These are phyloP conservation scores for Russula ochroleuca DNA, from an alignment of 768 basidiomycete species.

Conservation along the genomic window DNA sequence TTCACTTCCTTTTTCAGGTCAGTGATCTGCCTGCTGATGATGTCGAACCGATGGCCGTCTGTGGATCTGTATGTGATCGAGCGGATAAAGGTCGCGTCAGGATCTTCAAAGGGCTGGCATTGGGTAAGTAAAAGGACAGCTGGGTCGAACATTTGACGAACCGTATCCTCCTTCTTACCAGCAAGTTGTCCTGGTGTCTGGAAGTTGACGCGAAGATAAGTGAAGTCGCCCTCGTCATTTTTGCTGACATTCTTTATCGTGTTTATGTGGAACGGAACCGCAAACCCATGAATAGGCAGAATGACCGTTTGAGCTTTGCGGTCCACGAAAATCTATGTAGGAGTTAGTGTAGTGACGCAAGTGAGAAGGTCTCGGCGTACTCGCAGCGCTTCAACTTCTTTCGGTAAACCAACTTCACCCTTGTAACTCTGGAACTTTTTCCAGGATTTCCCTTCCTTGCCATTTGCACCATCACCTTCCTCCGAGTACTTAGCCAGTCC, in stretches of 20 bases:
- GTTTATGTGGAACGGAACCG: conserved; percentile 97
- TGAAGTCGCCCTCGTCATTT: conserved; percentile 93
- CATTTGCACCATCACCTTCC: conserved; percentile 65
- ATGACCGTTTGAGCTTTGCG: conserved; percentile 86
- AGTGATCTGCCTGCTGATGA: conserved; percentile 85
- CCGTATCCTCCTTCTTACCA: conserved; percentile 98
- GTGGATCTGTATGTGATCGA: conserved; percentile 91
- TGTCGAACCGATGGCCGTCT: conserved; percentile 85
- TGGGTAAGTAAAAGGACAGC: conserved; percentile 5
- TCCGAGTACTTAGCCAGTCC: conserved; percentile 83
- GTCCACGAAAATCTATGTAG: conserved; percentile 78
- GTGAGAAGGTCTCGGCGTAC: conserved; percentile 44
- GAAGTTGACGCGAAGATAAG: conserved; percentile 94
- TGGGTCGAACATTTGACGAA: conserved; percentile 31
- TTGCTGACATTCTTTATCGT: conserved; percentile 98
- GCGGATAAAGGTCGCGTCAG: conserved; percentile 92
- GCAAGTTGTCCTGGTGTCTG: conserved; percentile 96
- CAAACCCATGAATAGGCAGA: conserved; percentile 90
- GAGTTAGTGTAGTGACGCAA: background rate
- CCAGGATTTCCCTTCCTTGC: conserved; percentile 90
- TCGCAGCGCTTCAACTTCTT: conserved; percentile 72
- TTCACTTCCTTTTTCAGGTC: conserved; percentile 95
- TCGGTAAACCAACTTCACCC: conserved; percentile 85
- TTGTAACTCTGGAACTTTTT: conserved; percentile 97
- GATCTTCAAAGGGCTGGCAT: conserved; percentile 87